Evolutionary conservation across 768 basidiomycete species (phyloP).

Genomic region (Pulveroboletus sp.): DNA sequence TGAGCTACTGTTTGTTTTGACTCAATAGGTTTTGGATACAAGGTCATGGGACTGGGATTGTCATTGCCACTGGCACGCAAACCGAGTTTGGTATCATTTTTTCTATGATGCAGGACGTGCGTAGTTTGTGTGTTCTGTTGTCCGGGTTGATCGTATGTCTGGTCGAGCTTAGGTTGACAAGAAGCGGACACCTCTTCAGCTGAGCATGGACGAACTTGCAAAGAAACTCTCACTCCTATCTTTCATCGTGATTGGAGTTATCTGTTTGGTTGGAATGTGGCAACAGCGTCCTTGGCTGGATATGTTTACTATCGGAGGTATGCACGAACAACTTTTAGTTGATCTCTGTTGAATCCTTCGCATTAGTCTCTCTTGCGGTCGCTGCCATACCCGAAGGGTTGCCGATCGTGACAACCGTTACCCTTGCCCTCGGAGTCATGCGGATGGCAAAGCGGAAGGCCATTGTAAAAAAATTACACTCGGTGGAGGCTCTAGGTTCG

Average conservation of each 20-base stretch:
- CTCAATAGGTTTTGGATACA: conserved; percentile 1
- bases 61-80: conserved; percentile 77
- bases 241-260: conserved; percentile 91
- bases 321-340: conserved; percentile 16
- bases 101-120: conserved; percentile 95
- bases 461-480: conserved; percentile 95
- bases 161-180: conserved; percentile 56
- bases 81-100: conserved; percentile 97
- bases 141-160: neutral
- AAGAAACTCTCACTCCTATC: conserved; percentile 86
- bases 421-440: conserved; percentile 89
- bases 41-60: conserved; percentile 82
- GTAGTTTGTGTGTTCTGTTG: conserved; percentile 11
- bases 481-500: conserved; percentile 89
- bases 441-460: conserved; percentile 93
- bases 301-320: conserved; percentile 99
- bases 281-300: conserved; percentile 89
- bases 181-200: conserved; percentile 85
- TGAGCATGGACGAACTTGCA: conserved; percentile 95
- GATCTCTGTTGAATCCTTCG: conserved; percentile 12
- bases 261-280: conserved; percentile 83
- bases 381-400: conserved; percentile 96
- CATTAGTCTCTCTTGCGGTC: conserved; percentile 89
- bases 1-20: neutral
- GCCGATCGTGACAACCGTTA: conserved; percentile 96